Percentiles rank a stretch among this genome's conserved stretches.
These are phyloP conservation scores for Boletus pseudo-olivaceus DNA, from an alignment of 768 basidiomycete genomes.

Conservation along the genomic window DNA sequence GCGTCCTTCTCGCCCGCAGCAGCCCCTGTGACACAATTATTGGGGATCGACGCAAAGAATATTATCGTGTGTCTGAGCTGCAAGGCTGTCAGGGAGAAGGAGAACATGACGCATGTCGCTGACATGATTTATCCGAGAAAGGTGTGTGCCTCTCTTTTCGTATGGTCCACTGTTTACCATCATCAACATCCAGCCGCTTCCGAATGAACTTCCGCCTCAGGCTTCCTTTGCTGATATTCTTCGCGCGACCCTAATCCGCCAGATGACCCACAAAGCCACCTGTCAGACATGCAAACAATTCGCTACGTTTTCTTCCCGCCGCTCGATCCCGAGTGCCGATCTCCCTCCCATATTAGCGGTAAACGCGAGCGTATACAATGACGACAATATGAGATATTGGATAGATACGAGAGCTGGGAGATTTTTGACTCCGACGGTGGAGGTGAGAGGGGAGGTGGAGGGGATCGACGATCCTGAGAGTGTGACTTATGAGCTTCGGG, in stretches of 20 bases:
- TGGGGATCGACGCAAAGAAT: conserved; percentile 78
- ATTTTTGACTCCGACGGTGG: conserved; percentile 59
- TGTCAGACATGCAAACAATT: conserved; percentile 83
- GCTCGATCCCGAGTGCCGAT: conserved; percentile 58
- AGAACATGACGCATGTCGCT: conserved; percentile 75
- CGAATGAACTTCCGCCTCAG: conserved; percentile 37
- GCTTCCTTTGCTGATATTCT: conserved; percentile 67
- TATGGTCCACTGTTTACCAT: neutral
- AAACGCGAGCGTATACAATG: conserved; percentile 78
- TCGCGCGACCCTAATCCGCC: conserved; percentile 71
- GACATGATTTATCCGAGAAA: conserved; percentile 87
- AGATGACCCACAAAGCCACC: conserved; percentile 80
- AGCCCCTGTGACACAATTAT: conserved; percentile 80
- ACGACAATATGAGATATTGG: conserved; percentile 76
- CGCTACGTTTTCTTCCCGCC: conserved; percentile 64
- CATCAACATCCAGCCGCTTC: conserved; percentile 26
- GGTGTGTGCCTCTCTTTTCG: conserved; percentile 38
- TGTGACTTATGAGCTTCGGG: conserved; percentile 69
- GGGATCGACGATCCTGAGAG: conserved; percentile 54
- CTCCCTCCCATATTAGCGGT: conserved; percentile 84
- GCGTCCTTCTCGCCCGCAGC: conserved; percentile 37
- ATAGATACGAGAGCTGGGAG: conserved; percentile 43
- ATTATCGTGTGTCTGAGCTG: conserved; percentile 74
- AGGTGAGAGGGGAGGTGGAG: conserved; percentile 57
- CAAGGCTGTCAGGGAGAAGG: conserved; percentile 66